Conservation (phyloP, 768 basidiomycete species). For the Trametes villosa region DNA sequence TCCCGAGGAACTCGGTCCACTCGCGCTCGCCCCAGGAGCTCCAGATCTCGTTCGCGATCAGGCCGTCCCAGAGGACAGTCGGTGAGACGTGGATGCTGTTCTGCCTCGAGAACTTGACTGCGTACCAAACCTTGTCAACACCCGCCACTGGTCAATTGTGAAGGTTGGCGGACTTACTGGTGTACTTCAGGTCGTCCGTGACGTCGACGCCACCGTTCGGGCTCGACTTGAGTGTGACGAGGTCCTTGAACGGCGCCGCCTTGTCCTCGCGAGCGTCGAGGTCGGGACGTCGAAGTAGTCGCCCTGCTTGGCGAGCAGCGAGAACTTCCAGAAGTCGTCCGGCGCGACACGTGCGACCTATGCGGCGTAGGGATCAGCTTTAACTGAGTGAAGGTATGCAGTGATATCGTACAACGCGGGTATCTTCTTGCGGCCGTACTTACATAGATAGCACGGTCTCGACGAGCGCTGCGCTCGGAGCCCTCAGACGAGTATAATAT, state of each 20-base stretch:
- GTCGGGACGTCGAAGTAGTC: constrained; percentile 83
- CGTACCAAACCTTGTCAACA: neutral
- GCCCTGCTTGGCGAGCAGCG: constrained; percentile 70
- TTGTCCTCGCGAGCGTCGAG: constrained; percentile 60
- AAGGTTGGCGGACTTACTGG: constrained; percentile 53
- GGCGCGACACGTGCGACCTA: constrained; percentile 75
- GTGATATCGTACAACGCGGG: too few species aligned
- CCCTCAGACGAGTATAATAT: too few species aligned
- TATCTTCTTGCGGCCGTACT: too few species aligned
- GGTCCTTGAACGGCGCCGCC: constrained; percentile 59
- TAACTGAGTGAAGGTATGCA: too few species aligned
- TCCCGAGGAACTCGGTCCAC: constrained; percentile 75
- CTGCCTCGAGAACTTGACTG: constrained; percentile 91
- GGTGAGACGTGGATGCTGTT: constrained; percentile 93
- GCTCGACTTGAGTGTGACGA: constrained; percentile 60
- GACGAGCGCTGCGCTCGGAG: too few species aligned
- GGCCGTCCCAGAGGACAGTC: constrained; percentile 77
- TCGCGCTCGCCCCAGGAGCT: constrained; percentile 84
- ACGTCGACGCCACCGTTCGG: constrained; percentile 84
- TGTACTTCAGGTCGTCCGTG: constrained; percentile 88
- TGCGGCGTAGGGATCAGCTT: too few species aligned
- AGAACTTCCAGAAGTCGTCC: constrained; percentile 80
- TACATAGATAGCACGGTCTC: too few species aligned
- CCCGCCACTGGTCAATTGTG: neutral
- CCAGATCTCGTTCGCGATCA: constrained; percentile 70